Evolutionary conservation across 140 eudicot genomes (phyloP).

Genomic region (Anethum foeniculum): DNA sequence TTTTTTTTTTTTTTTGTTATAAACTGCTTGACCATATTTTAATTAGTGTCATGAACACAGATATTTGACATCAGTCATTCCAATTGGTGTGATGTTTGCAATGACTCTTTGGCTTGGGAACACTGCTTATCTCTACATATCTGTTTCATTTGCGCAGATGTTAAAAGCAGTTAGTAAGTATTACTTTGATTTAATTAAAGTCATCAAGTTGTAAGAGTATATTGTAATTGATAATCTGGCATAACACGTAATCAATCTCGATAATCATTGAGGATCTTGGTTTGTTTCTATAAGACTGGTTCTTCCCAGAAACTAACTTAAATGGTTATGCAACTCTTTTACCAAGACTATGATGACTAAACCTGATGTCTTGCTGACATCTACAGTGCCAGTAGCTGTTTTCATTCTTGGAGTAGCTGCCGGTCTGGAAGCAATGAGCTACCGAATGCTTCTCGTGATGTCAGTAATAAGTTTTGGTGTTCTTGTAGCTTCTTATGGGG

Average conservation of each 20-base stretch:
- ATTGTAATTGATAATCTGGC: background rate
- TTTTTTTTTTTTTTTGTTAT: conserved; percentile 4
- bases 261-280: background rate
- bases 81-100: conserved; percentile 95
- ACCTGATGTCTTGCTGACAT: conserved; percentile 7
- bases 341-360: background rate
- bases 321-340: background rate
- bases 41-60: conserved; percentile 29
- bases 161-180: conserved; percentile 92
- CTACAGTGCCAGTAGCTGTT: conserved; percentile 91
- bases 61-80: conserved; percentile 71
- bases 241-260: background rate
- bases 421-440: conserved; percentile 91
- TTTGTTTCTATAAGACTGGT: background rate
- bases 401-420: conserved; percentile 88
- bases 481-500: conserved; percentile 92
- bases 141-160: conserved; percentile 96
- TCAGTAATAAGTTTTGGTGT: conserved; percentile 94
- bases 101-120: conserved; percentile 99
- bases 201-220: background rate
- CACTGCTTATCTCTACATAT: conserved; percentile 91
- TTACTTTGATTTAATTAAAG: background rate
- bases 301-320: conserved; percentile 4
- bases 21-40: conserved; percentile 8
- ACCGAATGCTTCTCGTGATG: conserved; percentile 86